A percentile compares a stretch with the other conserved stretches of the same genome.
Evolutionary conservation across 371 early-diverging fungal species (phyloP).

Genomic region (Mucor saturninus): DNA sequence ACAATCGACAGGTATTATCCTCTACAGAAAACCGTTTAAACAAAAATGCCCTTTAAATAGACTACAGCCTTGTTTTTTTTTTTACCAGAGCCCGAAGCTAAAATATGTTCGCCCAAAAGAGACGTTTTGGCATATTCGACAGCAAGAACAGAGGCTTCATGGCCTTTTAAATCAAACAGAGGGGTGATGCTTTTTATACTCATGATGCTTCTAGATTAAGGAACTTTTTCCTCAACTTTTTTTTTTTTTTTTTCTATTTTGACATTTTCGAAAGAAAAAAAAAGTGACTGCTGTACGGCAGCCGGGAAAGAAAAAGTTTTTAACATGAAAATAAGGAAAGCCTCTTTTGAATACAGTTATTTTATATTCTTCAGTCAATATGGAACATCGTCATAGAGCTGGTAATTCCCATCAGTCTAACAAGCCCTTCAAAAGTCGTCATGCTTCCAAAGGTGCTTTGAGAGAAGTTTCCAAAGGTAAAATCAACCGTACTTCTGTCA

Average conservation of each 20-base stretch:
- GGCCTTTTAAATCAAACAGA: constrained; percentile 26
- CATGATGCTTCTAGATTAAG: constrained; percentile 9
- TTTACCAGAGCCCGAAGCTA: constrained; percentile 42
- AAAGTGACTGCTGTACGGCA: constrained; percentile 14
- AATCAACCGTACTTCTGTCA: constrained; percentile 68
- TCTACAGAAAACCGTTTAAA: constrained; percentile 20
- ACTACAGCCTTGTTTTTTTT: background rate
- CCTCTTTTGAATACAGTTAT: constrained; percentile 15
- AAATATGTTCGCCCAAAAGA: constrained; percentile 24
- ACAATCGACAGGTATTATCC: constrained; percentile 52
- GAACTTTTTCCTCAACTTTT: too few relatives aligned
- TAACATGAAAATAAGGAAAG: constrained; percentile 8
- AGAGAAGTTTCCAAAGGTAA: constrained; percentile 86
- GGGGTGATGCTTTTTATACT: constrained; percentile 15
- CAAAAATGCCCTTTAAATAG: background rate
- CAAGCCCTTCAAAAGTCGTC: constrained; percentile 94
- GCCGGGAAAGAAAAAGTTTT: constrained; percentile 6
- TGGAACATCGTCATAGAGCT: constrained; percentile 63
- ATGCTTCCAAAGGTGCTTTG: constrained; percentile 80
- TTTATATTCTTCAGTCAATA: constrained; percentile 14
- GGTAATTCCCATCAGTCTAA: constrained; percentile 86
- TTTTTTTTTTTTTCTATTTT: too few relatives aligned
- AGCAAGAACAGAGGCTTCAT: constrained; percentile 29
- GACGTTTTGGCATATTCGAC: constrained; percentile 22
- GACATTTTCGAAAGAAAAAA: background rate